A percentile compares a stretch with the other conserved stretches of the same genome.
Conservation (phyloP, 805 yeast species). For the Wickerhamomyces kurtzmanii region DNA sequence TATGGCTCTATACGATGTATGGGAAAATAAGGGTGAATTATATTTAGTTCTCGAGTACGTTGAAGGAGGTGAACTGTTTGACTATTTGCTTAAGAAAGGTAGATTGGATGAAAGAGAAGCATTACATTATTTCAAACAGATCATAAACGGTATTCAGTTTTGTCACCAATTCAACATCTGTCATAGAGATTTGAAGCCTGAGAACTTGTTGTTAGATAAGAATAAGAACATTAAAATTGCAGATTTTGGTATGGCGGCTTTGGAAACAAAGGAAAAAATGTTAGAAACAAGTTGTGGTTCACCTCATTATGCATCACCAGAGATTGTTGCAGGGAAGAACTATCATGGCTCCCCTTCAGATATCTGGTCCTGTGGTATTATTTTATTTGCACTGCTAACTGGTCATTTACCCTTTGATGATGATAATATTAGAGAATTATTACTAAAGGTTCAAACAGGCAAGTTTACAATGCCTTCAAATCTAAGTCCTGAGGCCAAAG, state of each 20-base stretch:
- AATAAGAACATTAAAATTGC: slow-evolving; percentile 90
- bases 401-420: slow-evolving; percentile 97
- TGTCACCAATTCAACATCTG: slow-evolving; percentile 83
- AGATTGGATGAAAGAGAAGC: slow-evolving; percentile 87
- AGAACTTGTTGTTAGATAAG: slow-evolving; percentile 69
- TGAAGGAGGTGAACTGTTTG: slow-evolving; percentile 95
- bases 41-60: slow-evolving; percentile 90
- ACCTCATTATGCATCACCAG: slow-evolving; percentile 98
- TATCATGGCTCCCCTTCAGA: slow-evolving; percentile 97
- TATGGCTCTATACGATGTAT: slow-evolving; percentile 71
- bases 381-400: slow-evolving; percentile 83
- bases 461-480: slow-evolving; percentile 74
- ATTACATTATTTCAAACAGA: slow-evolving; percentile 78
- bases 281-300: slow-evolving; percentile 96
- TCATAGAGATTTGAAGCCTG: slow-evolving; percentile 83
- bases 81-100: slow-evolving; percentile 82
- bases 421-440: slow-evolving; percentile 80
- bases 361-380: slow-evolving; percentile 98
- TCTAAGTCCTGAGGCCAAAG: slow-evolving; percentile 77
- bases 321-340: slow-evolving; percentile 88
- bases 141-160: slow-evolving; percentile 73
- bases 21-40: slow-evolving; percentile 78
- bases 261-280: slow-evolving; percentile 72
- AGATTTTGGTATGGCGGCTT: slow-evolving; percentile 98
- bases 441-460: slow-evolving; percentile 88